Base-by-base conservation (phyloP, 805 yeast genomes). In the Priceomyces carsonii region DNA sequence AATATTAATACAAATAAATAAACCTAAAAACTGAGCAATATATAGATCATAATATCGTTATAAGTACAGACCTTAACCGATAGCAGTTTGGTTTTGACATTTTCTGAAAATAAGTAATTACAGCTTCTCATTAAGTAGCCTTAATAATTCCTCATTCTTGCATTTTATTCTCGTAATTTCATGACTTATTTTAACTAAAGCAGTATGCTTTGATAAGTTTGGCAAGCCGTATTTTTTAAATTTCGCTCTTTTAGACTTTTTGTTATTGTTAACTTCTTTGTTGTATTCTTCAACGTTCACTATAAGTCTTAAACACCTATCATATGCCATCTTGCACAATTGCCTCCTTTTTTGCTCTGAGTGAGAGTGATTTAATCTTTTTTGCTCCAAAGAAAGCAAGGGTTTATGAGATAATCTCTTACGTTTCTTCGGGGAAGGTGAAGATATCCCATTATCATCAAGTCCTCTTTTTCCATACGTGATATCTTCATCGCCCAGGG, bases 201-300 rank as follows among this genome's bases (percentile, higher is more conserved):
- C 72, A 36, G 63, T 58, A 48, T 65, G 71, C 47, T 68, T 68
- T 15, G 67, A 61, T 40, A 68, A 58, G 45, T 68, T 68, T 14
- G 73, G 73, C 45, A 68, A 61, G 7, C 73, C 73, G 25, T 66
- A 70, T 48, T 67, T 68, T 37, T 57, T 64, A 32, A 66, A 50
- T 38, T 63, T 65, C 29, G 62, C 61, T 36, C 71, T 48, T 42
- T 64, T 66, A 10, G 59, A 50, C 44, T 61, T 60, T 35, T 59
- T 56, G 30, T 47, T 42, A 15, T 57, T 58, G 7, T 47, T 29
- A 20, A 54, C 58, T 26, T 60, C 54, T 28, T 58, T 57, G 39
- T 53, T 53, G 43, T 57, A 68, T 15, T 64, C 69, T 17, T 66
- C 69, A 27, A 66, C 59, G 35, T 68, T 57, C 15, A 68, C 63